Evolutionary conservation across 148 eudicot species (phyloP).

Genomic region (Vaccinium darrowii): DNA sequence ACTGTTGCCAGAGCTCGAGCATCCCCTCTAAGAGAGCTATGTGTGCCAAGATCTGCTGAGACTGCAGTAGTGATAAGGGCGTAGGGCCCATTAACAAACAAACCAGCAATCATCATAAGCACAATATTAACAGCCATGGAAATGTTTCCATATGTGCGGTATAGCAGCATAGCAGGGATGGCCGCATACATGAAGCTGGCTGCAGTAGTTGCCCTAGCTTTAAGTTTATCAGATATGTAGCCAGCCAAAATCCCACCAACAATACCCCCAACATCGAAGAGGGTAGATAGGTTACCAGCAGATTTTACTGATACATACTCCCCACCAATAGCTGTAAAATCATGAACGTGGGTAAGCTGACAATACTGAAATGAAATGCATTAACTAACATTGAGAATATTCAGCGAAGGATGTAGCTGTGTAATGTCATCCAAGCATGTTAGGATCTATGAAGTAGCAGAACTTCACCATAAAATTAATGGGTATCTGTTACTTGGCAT

Average conservation of each 20-base stretch:
- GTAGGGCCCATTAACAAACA: conserved; percentile 88
- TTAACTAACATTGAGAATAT: neutral
- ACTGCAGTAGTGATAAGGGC: conserved; percentile 98
- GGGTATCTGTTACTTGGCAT: no score
- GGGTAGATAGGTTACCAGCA: conserved; percentile 93
- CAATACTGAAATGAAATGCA: conserved; percentile 1
- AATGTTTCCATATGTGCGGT: conserved; percentile 65
- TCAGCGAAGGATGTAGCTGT: neutral
- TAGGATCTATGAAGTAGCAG: no score
- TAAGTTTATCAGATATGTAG: conserved; percentile 78
- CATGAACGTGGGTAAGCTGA: conserved; percentile 14
- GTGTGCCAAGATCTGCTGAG: conserved; percentile 96
- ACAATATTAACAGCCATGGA: conserved; percentile 67
- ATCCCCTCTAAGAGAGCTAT: conserved; percentile 79
- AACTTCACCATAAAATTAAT: no score
- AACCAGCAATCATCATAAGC: conserved; percentile 87
- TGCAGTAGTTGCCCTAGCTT: conserved; percentile 88
- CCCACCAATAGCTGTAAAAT: conserved; percentile 78
- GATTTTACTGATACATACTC: conserved; percentile 77
- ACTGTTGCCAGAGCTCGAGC: conserved; percentile 96
- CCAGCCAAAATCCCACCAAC: conserved; percentile 93
- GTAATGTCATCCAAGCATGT: neutral
- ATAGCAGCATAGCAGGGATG: conserved; percentile 77
- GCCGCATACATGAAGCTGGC: conserved; percentile 84
- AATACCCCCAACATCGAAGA: conserved; percentile 94